phyloP scores from a whole-genome alignment of 208 protist genomes.

The Borovskyia barvae region DNA sequence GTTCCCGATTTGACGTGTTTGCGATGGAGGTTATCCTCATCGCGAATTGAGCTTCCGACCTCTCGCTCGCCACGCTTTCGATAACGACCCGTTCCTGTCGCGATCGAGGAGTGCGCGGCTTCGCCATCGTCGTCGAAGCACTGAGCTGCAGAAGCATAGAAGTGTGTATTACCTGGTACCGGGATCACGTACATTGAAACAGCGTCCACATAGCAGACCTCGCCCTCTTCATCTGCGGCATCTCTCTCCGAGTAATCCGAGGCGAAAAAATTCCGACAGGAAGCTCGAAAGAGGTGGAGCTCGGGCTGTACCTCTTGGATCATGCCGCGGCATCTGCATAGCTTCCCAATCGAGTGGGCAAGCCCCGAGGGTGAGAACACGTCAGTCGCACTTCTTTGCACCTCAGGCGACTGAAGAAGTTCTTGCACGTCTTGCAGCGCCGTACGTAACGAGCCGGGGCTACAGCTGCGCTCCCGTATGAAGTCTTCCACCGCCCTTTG shows the following conservation, averaged over 20 bases:
- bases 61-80: slow-evolving; percentile 21
- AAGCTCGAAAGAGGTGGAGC: slow-evolving; percentile 49
- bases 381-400: slow-evolving; percentile 11
- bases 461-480: slow-evolving; percentile 31
- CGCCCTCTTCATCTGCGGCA: neutral
- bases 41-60: neutral
- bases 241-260: neutral
- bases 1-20: neutral
- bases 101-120: neutral
- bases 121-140: no score
- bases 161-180: slow-evolving; percentile 71
- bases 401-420: slow-evolving; percentile 9
- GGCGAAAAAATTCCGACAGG: slow-evolving; percentile 36
- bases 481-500: slow-evolving; percentile 24
- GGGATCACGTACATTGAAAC: slow-evolving; percentile 73
- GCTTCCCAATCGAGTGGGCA: slow-evolving; percentile 12
- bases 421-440: slow-evolving; percentile 31
- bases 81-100: neutral
- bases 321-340: slow-evolving; percentile 78
- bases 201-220: slow-evolving; percentile 50
- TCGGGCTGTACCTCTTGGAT: slow-evolving; percentile 76
- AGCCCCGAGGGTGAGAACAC: slow-evolving; percentile 38
- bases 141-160: slow-evolving; percentile 53
- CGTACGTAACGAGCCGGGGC: slow-evolving; percentile 21
- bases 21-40: neutral